phyloP scores from a whole-genome alignment of 495 filamentous ascomycete genomes.

The Annulohypoxylon nitens region DNA sequence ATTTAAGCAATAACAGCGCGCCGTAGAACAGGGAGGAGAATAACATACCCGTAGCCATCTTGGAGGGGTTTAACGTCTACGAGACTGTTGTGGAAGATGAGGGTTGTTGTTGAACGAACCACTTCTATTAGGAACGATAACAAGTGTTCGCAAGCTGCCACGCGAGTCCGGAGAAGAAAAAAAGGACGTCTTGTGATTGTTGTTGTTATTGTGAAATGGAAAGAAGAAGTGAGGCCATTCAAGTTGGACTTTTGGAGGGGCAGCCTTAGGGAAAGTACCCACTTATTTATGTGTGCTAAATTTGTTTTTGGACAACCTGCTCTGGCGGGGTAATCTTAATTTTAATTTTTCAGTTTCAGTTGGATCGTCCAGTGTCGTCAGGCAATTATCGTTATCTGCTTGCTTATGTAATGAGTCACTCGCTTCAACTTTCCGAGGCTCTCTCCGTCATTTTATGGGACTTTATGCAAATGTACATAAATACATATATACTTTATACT shows the following conservation, averaged over 20 bases:
- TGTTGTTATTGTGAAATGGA: not conserved
- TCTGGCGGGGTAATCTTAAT: conserved; percentile 44
- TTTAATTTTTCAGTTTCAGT: conserved; percentile 18
- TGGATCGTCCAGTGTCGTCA: conserved; percentile 14
- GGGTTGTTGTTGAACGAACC: not conserved
- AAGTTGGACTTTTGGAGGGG: conserved; percentile 40
- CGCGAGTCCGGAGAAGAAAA: not conserved
- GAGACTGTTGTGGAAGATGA: not conserved
- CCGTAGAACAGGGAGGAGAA: conserved; percentile 7
- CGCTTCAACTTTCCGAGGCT: not conserved
- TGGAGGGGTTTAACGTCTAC: conserved; percentile 12
- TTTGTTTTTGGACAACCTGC: conserved; percentile 35
- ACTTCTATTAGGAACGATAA: not conserved
- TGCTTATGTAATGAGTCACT: conserved; percentile 29
- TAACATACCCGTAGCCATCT: conserved; percentile 38
- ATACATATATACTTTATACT: not conserved
- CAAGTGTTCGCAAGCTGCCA: not conserved
- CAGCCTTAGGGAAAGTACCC: conserved; percentile 21
- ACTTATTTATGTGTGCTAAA: conserved; percentile 42
- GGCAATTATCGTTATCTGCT: conserved; percentile 31
- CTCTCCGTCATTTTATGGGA: not conserved
- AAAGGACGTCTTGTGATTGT: conserved; percentile 22
- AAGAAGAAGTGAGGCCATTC: conserved; percentile 45
- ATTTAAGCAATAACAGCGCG: conserved; percentile 27
- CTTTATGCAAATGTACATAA: not conserved